Evolutionary conservation across 2,329 filamentous ascomycete genomes (phyloP), one percentile per base, ranked within the genome.

Genomic region (Aspergillus japonicus): DNA sequence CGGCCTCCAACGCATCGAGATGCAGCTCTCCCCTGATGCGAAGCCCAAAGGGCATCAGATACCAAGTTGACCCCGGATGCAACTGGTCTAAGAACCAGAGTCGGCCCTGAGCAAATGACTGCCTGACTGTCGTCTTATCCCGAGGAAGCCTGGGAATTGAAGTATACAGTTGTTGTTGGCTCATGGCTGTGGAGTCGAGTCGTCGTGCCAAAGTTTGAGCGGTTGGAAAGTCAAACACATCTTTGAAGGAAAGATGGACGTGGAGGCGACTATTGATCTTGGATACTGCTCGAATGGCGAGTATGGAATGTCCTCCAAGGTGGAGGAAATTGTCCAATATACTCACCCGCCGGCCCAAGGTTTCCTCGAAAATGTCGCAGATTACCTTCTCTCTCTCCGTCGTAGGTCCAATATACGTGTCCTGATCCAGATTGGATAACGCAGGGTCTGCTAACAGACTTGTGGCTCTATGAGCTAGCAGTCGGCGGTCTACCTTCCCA

Each of bases 31-130:
- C 58, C 19, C 31, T 33, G 6, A 59, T 4, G 7, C 57, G 47
- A 3, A 47, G n/a, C 3, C 23, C 57, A 26, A 47, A 39, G 14
- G 53, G 47, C 19, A 59, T 26, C n/a, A 52, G 57, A 23, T 50
- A 50, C 35, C 35, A 59, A 14, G 29, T 52, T 5, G 35, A 16
- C 8, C 35, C 21, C 5, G 57, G 35, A 52, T 59, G 52, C 6
- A 56, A 29, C n/a, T 50, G 44, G 11, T 59, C 44, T 19, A 59
- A 26, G 26, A 59, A 59, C 57, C 57, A 59, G 1, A 59, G 11
- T 3, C 57, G 57, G 1, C 29, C 48, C 4, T 59, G 57, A 11
- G 57, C 42, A 26, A 55, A 59, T 4, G 52, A 59, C 35, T 59
- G 57, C n/a, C 51, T 39, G 6, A 55, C 33, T 23, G 3, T 4